These are phyloP conservation scores for Mycena floridula DNA, from an alignment of 768 basidiomycete genomes.

Conservation along the genomic window DNA sequence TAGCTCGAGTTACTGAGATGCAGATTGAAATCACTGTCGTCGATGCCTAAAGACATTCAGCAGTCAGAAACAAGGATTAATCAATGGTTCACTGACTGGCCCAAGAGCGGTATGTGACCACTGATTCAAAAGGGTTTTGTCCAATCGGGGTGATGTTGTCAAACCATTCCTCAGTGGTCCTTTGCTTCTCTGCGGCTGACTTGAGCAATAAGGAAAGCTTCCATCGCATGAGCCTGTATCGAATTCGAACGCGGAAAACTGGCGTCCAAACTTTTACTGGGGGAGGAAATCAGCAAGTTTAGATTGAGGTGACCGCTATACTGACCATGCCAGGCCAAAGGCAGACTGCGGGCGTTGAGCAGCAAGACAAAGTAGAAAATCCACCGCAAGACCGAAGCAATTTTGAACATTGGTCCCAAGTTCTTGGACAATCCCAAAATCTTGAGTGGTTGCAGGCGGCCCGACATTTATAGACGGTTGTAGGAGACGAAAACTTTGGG, in stretches of 20 bases:
- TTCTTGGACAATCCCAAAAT: too few relatives aligned
- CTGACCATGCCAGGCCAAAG: conserved; percentile 66
- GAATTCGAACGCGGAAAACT: conserved; percentile 39
- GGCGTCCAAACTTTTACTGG: conserved; percentile 37
- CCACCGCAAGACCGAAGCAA: conserved; percentile 25
- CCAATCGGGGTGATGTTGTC: conserved; percentile 50
- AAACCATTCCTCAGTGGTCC: conserved; percentile 35
- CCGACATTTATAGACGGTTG: too few relatives aligned
- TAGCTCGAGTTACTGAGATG: conserved; percentile 83
- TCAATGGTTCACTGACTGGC: conserved; percentile 43
- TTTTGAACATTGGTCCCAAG: too few relatives aligned
- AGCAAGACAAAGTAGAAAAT: conserved; percentile 42
- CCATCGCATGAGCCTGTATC: conserved; percentile 25
- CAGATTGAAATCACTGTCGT: conserved; percentile 68
- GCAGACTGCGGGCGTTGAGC: conserved; percentile 56
- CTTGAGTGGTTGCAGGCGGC: too few relatives aligned
- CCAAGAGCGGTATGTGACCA: conserved; percentile 37
- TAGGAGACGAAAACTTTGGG: too few relatives aligned
- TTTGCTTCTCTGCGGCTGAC: conserved; percentile 22
- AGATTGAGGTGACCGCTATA: conserved; percentile 7
- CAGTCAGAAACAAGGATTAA: conserved; percentile 1
- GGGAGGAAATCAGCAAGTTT: conserved; percentile 1
- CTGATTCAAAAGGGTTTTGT: conserved; percentile 44
- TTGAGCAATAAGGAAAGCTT: conserved; percentile 31
- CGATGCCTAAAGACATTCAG: conserved; percentile 37